Percentiles rank a stretch among this genome's conserved stretches.
phyloP scores from a whole-genome alignment of 2,329 filamentous ascomycete genomes.

The Penicillium sp. region DNA sequence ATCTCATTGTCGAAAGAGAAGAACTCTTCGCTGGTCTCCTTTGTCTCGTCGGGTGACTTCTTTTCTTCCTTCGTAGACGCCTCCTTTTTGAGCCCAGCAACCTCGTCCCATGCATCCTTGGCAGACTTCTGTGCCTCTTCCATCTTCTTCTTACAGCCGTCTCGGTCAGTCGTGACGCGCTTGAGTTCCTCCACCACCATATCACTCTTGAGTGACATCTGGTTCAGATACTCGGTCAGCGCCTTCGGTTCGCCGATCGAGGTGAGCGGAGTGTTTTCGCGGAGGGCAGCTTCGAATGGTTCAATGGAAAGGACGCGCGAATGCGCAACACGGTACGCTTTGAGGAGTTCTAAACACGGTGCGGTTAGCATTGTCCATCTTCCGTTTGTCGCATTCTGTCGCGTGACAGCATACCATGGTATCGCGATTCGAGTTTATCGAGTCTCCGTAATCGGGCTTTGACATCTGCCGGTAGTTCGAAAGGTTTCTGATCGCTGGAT shows the following conservation, averaged over 20 bases:
- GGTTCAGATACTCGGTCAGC: constrained; percentile 84
- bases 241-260: constrained; percentile 83
- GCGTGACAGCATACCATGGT: constrained; percentile 63
- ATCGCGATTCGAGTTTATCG: constrained; percentile 85
- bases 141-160: constrained; percentile 73
- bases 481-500: constrained; percentile 24
- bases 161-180: constrained; percentile 76
- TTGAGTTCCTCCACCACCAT: constrained; percentile 95
- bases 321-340: constrained; percentile 90
- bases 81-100: constrained; percentile 54
- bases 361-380: background rate
- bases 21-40: constrained; percentile 64
- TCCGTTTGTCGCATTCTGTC: background rate
- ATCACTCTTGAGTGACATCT: constrained; percentile 79
- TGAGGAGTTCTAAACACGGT: constrained; percentile 68
- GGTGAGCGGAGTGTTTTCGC: constrained; percentile 87
- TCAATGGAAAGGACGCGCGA: constrained; percentile 83
- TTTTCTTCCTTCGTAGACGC: constrained; percentile 5
- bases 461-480: constrained; percentile 71
- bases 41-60: constrained; percentile 18
- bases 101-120: constrained; percentile 62
- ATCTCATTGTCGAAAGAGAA: constrained; percentile 92
- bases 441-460: constrained; percentile 74
- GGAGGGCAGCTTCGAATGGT: constrained; percentile 84
- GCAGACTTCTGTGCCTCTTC: constrained; percentile 66